Conservation (phyloP, 2,329 filamentous ascomycete genomes). For the Colletotrichum spinosum region DNA sequence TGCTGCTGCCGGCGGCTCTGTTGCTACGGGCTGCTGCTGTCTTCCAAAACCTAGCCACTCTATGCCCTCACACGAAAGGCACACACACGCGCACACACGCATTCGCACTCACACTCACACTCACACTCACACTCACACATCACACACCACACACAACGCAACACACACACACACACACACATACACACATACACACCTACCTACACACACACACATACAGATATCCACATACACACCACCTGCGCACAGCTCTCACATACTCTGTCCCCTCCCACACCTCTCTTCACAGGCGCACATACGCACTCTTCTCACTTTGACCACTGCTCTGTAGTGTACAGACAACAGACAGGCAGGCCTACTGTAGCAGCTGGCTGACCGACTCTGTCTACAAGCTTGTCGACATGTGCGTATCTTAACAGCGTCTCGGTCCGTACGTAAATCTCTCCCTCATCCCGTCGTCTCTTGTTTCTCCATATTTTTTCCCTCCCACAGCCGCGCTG, state of each 20-base stretch:
- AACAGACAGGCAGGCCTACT: no score
- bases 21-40: background rate
- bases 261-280: no score
- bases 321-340: no score
- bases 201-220: conserved; percentile 10
- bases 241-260: no score
- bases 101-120: conserved; percentile 10
- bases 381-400: no score
- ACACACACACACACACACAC: conserved; percentile 12
- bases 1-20: conserved; percentile 8
- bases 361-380: no score
- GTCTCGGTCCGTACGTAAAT: conserved; percentile 7
- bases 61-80: conserved; percentile 31
- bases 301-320: no score
- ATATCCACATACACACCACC: conserved; percentile 2
- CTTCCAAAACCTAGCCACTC: conserved; percentile 28
- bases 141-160: conserved; percentile 9
- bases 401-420: background rate
- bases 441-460: conserved; percentile 29
- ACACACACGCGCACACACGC: conserved; percentile 25
- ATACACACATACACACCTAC: background rate
- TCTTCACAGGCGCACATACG: no score
- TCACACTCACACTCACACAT: background rate
- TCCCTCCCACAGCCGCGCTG: conserved; percentile 30
- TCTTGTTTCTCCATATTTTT: conserved; percentile 5